phyloP scores from a whole-genome alignment of 495 filamentous ascomycete species.

The Aspergillus cavernicola region DNA sequence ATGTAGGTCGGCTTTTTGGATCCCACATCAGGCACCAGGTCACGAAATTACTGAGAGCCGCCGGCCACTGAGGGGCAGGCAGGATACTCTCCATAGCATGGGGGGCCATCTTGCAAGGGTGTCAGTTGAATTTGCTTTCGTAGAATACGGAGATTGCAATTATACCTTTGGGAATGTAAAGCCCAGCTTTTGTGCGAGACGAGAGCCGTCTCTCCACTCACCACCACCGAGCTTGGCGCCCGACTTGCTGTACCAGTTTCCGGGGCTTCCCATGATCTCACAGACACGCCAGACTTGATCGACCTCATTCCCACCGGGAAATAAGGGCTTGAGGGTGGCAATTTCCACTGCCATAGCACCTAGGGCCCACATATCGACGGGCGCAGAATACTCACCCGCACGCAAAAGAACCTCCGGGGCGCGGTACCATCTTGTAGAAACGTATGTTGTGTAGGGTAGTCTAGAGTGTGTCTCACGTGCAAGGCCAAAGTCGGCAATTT shows the following conservation, averaged over 20 bases:
- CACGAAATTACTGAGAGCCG: constrained; percentile 83
- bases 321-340: constrained; percentile 93
- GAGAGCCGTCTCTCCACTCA: constrained; percentile 94
- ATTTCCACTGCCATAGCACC: constrained; percentile 99
- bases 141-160: neutral
- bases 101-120: constrained; percentile 76
- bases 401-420: constrained; percentile 93
- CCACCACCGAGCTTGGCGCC: constrained; percentile 87
- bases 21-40: constrained; percentile 99
- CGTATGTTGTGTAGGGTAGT: constrained; percentile 95
- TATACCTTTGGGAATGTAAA: constrained; percentile 92
- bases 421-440: constrained; percentile 97
- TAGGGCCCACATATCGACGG: constrained; percentile 97
- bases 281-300: constrained; percentile 99
- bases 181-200: constrained; percentile 89
- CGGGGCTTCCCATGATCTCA: constrained; percentile 99
- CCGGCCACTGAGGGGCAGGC: constrained; percentile 85
- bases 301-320: constrained; percentile 97
- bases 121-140: constrained; percentile 19
- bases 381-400: constrained; percentile 95
- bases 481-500: constrained; percentile 99
- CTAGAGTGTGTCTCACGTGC: constrained; percentile 96
- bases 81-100: constrained; percentile 95
- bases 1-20: constrained; percentile 90
- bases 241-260: constrained; percentile 93